Conservation (phyloP, 2,329 filamentous ascomycete genomes). For the Cladosporium colombiae region DNA sequence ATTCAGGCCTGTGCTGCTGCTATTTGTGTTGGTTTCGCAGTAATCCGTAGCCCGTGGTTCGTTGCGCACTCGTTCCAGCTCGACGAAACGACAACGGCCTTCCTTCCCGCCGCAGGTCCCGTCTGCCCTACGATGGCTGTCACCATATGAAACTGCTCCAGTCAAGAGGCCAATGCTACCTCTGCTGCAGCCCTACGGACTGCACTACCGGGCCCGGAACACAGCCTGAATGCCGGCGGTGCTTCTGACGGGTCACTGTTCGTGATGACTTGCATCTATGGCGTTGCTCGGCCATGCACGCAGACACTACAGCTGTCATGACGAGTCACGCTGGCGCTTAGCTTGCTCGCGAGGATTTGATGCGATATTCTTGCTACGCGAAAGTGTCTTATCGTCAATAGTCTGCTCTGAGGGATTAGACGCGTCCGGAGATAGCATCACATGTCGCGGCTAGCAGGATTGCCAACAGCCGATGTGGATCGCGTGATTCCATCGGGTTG, state of each 20-base stretch:
- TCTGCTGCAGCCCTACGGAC: conserved; percentile 8
- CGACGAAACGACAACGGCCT: conserved; percentile 14
- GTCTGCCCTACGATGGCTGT: conserved; percentile 9
- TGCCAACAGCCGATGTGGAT: neutral
- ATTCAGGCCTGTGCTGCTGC: conserved; percentile 16
- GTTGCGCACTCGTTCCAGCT: conserved; percentile 3
- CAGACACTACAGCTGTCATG: neutral
- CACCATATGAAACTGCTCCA: conserved; percentile 1
- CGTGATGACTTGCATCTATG: conserved; percentile 7
- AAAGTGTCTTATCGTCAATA: neutral
- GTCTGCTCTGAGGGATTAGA: neutral
- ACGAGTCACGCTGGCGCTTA: conserved; percentile 3
- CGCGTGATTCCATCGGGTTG: neutral
- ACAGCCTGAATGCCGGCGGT: conserved; percentile 2
- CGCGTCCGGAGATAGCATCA: neutral
- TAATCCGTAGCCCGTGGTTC: conserved; percentile 4
- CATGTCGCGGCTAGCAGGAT: neutral
- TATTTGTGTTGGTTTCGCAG: conserved; percentile 17
- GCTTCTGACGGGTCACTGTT: neutral
- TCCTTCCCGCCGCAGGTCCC: conserved; percentile 20
- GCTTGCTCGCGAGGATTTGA: neutral
- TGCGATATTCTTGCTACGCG: neutral
- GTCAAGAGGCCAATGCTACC: neutral
- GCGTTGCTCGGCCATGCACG: neutral
- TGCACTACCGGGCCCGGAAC: neutral